A percentile compares a stretch with the other conserved stretches of the same genome.
Evolutionary conservation across 1,284 basidiomycete genomes (phyloP).

Genomic region (Apiotrichum brassicae): DNA sequence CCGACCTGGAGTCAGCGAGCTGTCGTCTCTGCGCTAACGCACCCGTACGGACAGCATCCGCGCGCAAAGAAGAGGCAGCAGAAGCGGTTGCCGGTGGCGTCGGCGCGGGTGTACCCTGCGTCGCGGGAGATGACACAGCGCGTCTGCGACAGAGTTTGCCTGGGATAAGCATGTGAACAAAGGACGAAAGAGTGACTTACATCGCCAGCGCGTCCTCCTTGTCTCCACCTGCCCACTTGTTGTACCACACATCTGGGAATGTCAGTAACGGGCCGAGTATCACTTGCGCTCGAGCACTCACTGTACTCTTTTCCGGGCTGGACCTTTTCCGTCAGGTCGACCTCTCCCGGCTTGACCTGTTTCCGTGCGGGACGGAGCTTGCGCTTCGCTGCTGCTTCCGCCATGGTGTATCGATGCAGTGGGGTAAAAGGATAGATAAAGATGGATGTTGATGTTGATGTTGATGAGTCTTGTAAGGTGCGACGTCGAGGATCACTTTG

Average conservation of each 20-base stretch:
- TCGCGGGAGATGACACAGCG: slow-evolving; percentile 85
- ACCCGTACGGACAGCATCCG: slow-evolving; percentile 93
- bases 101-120: slow-evolving; percentile 84
- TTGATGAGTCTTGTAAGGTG: too few species aligned
- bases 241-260: slow-evolving; percentile 87
- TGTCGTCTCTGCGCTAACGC: slow-evolving; percentile 15
- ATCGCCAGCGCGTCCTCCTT: slow-evolving; percentile 88
- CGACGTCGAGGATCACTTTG: too few species aligned
- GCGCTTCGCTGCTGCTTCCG: slow-evolving; percentile 27
- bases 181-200: too few species aligned
- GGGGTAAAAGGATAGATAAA: too few species aligned
- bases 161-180: too few species aligned
- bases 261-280: slow-evolving; percentile 13
- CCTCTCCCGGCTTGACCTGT: slow-evolving; percentile 81
- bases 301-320: slow-evolving; percentile 95
- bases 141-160: slow-evolving; percentile 67
- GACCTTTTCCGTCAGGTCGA: slow-evolving; percentile 76
- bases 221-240: slow-evolving; percentile 96
- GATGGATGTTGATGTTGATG: too few species aligned
- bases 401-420: slow-evolving; percentile 18
- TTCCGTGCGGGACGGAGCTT: slow-evolving; percentile 65
- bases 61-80: slow-evolving; percentile 92
- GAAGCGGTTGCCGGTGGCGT: slow-evolving; percentile 84
- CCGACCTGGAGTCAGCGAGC: slow-evolving; percentile 53
- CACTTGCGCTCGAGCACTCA: too few species aligned